Evolutionary conservation across 805 yeast genomes (phyloP).

Genomic region (Priceomyces carsonii): DNA sequence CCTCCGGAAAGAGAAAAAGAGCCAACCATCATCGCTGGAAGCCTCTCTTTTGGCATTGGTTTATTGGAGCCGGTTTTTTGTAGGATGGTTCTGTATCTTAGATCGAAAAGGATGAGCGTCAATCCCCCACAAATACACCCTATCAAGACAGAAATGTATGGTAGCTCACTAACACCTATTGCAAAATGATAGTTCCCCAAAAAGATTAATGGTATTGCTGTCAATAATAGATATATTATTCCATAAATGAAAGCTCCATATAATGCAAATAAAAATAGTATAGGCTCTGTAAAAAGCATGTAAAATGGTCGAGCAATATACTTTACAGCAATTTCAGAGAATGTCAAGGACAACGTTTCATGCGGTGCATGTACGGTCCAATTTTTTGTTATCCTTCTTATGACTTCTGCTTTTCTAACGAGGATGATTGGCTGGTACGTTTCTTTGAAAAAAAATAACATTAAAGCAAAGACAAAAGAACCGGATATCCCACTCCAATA

Average conservation of each 20-base stretch:
- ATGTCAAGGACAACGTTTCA: slow-evolving; percentile 40
- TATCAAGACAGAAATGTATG: slow-evolving; percentile 72
- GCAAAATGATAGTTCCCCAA: slow-evolving; percentile 55
- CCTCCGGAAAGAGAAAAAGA: slow-evolving; percentile 69
- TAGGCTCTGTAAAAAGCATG: slow-evolving; percentile 43
- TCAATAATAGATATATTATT: slow-evolving; percentile 44
- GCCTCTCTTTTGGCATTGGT: slow-evolving; percentile 72
- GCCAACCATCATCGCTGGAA: slow-evolving; percentile 68
- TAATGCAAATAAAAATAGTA: slow-evolving; percentile 41
- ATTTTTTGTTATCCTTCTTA: slow-evolving; percentile 70
- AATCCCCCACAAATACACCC: slow-evolving; percentile 65
- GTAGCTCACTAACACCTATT: slow-evolving; percentile 70
- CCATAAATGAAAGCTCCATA: slow-evolving; percentile 53
- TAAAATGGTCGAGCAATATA: slow-evolving; percentile 37
- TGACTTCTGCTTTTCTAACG: slow-evolving; percentile 57
- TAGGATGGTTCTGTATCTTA: slow-evolving; percentile 45
- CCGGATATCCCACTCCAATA: slow-evolving; percentile 70
- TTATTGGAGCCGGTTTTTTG: slow-evolving; percentile 25
- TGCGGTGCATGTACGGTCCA: slow-evolving; percentile 84
- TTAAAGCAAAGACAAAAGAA: slow-evolving; percentile 38
- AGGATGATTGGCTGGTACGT: slow-evolving; percentile 72
- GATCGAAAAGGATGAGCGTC: slow-evolving; percentile 56
- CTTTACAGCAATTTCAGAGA: slow-evolving; percentile 34
- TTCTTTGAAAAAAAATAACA: slow-evolving; percentile 56
- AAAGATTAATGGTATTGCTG: slow-evolving; percentile 49